Conservation (phyloP, 2,329 filamentous ascomycete species). For the Trichoderma oligosporum region DNA sequence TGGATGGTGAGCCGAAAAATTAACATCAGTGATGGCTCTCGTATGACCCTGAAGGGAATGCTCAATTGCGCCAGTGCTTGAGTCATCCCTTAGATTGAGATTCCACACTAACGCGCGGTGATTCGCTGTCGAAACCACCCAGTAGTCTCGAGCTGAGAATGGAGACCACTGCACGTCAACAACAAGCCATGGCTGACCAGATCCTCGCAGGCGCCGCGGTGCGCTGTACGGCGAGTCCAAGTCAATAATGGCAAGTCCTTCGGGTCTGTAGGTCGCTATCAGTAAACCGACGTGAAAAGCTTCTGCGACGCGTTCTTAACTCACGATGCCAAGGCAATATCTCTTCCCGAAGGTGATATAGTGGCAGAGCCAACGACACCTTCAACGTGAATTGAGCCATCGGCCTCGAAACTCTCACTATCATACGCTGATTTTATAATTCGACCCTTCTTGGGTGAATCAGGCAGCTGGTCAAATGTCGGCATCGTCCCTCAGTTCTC, state of each 20-base stretch:
- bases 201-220: slow-evolving; percentile 74
- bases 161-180: slow-evolving; percentile 97
- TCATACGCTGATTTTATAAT: slow-evolving; percentile 68
- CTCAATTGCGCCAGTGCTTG: slow-evolving; percentile 67
- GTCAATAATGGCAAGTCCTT: slow-evolving; percentile 87
- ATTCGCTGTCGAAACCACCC: slow-evolving; percentile 92
- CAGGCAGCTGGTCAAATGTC: slow-evolving; percentile 43
- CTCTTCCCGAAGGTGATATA: slow-evolving; percentile 85
- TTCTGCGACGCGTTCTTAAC: slow-evolving; percentile 26
- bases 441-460: slow-evolving; percentile 54
- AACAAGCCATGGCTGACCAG: slow-evolving; percentile 89
- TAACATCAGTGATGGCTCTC: slow-evolving; percentile 91
- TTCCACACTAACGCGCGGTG: slow-evolving; percentile 96
- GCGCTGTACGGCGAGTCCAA: slow-evolving; percentile 84
- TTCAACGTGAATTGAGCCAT: slow-evolving; percentile 80
- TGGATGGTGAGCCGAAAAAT: slow-evolving; percentile 89
- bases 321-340: slow-evolving; percentile 81
- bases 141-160: slow-evolving; percentile 82
- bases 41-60: slow-evolving; percentile 80
- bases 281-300: slow-evolving; percentile 1
- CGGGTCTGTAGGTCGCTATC: slow-evolving; percentile 50
- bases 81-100: slow-evolving; percentile 73
- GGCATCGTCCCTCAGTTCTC: slow-evolving; percentile 42
- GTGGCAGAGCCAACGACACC: slow-evolving; percentile 82
- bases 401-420: slow-evolving; percentile 81